Base-by-base conservation (phyloP, 2,329 filamentous ascomycete species). In the Cryphonectria naterciae region DNA sequence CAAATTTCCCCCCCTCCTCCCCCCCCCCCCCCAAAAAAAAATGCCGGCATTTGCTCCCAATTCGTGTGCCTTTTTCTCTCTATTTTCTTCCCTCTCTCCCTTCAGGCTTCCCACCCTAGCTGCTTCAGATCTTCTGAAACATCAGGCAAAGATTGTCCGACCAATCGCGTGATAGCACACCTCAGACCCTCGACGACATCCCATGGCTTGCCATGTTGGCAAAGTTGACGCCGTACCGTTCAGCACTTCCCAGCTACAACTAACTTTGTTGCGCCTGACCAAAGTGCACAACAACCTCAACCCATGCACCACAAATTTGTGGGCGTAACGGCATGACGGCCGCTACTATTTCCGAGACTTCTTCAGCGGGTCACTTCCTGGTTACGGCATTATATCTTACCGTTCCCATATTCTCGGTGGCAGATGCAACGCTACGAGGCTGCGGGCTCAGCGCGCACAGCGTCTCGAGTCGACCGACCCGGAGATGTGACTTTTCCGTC, bases 71-170 rank as follows among this genome's bases (percentile, higher is more conserved):
- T 41, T 28, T 63, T 68, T 54, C 41, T 43, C 28, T 10, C 28
- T 10, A 37, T 39, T 13, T 2, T 13, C 37, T 11, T 49, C 58
- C 8, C 19, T n/a, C 2, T 8, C 19, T n/a, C 37, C 63, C 49
- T 62, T 68, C 37, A 49, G 54, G 54, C 52, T 35, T 60, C 15
- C 39, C 43, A 67, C 39, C 62, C 69, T 60, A 54, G 60, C 64
- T 73, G 71, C 71, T 66, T 71, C 71, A 71, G 69, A 35, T 68
- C 69, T 71, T 71, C 71, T 73, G 71, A 73, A 73, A 73, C 71
- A 68, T 32, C 71, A 68, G 65, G 69, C 65, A 63, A 56, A 60
- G 62, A 35, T 39, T 49, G 28, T 65, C 61, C 32, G 58, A 15
- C 68, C 70, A 70, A 70, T 72, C 64, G 67, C 62, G 46, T 67